Evolutionary conservation across 805 yeast species (phyloP).

Genomic region (Komagataella phaffii): DNA sequence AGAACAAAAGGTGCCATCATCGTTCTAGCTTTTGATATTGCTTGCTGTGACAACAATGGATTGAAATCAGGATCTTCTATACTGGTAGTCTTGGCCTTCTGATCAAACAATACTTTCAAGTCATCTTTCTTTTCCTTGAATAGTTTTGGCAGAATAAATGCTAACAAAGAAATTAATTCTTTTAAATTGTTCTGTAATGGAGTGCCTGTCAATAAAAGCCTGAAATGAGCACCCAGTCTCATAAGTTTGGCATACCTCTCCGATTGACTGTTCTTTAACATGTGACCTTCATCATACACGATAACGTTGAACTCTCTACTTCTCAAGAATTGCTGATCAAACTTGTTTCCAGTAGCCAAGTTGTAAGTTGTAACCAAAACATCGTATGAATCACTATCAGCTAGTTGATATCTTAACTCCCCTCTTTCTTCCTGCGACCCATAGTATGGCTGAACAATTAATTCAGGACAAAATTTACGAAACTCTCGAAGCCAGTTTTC

Average conservation of each 20-base stretch:
- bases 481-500: slow-evolving; percentile 98
- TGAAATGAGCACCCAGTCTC: slow-evolving; percentile 71
- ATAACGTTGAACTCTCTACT: slow-evolving; percentile 70
- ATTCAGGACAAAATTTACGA: slow-evolving; percentile 69
- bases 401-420: slow-evolving; percentile 63
- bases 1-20: slow-evolving; percentile 98
- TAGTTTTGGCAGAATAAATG: slow-evolving; percentile 77
- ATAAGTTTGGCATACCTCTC: slow-evolving; percentile 83
- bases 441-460: slow-evolving; percentile 84
- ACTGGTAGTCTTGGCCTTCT: slow-evolving; percentile 61
- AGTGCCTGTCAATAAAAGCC: slow-evolving; percentile 87
- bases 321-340: slow-evolving; percentile 69
- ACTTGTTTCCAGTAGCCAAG: slow-evolving; percentile 76
- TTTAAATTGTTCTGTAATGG: slow-evolving; percentile 89
- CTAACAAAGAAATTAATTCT: slow-evolving; percentile 80
- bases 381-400: slow-evolving; percentile 47
- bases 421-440: slow-evolving; percentile 80
- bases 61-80: slow-evolving; percentile 28
- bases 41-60: slow-evolving; percentile 80
- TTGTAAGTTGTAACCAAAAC: slow-evolving; percentile 92
- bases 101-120: slow-evolving; percentile 71
- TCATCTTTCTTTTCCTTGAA: slow-evolving; percentile 78
- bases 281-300: slow-evolving; percentile 96
- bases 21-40: slow-evolving; percentile 84
- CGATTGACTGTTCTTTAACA: slow-evolving; percentile 79